Evolutionary conservation across 2,329 filamentous ascomycete genomes (phyloP), one percentile per base, ranked within the genome.

Genomic region (Alternaria burnsii): DNA sequence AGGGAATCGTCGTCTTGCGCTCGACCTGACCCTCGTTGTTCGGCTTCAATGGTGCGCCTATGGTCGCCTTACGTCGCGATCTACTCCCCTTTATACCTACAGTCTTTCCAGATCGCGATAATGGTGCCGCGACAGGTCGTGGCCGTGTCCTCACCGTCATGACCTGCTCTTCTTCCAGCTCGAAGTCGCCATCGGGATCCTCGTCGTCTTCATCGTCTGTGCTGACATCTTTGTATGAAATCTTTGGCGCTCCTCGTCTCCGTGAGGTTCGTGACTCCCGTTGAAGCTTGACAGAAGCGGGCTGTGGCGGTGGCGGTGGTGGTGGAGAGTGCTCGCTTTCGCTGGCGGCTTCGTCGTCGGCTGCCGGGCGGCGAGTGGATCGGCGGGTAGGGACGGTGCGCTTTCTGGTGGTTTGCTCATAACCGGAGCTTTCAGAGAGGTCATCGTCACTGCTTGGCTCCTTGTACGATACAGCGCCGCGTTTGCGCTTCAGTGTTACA

Each of bases 391-490:
- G 71, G 14, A 58, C 54, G 26, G 58, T 26, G 38, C 63, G 71
- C 61, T 69, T 69, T n/a, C 47, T 55, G 8, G 61, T 26, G 4
- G 28, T 40, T 20, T 24, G 53, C 12, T 66, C 70, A 2, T 61
- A 32, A 9, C 59, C 71, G 20, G 71, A 70, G 53, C 63, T 62
- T 5, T 66, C 67, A 7, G 70, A 68, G 1, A 70, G 18, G 26
- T 73, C 74, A 5, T 77, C 75, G 24, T 76, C 73, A 55, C 70
- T 77, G 55, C 73, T 78, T 34, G 72, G 72, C 57, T 79, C 77
- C 53, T 69, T 74, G 54, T 79, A 79, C 30, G 76, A 79, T 42
- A 79, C 68, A 44, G 71, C 61, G 46, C 63, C 72, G 47, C 76
- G 68, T 63, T 75, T 78, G 67, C 77, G 76, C 65, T 78, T 78